Base-by-base conservation (phyloP, 2,329 filamentous ascomycete species). In the Rhexocercosporidium sp. region DNA sequence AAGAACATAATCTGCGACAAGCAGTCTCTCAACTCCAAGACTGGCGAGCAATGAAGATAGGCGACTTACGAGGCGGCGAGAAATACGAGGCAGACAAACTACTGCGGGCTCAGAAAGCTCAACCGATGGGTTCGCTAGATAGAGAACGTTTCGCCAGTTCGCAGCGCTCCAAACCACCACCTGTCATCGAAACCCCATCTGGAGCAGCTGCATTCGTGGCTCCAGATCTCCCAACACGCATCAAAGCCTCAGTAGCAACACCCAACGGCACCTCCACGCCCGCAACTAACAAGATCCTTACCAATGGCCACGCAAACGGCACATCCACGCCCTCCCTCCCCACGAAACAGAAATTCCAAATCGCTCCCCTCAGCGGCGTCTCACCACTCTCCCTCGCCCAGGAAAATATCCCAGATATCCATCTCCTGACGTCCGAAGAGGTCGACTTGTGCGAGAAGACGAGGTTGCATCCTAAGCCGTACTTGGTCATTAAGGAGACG, bases 11-110 rank as follows among this genome's bases (percentile, higher is more conserved):
- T 72, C 83, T 99, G 20, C 89, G 96, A 1, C 90, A 96, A 76
- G 96, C 96, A 44, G 97, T 99, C 67, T 72, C 86, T 0, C 95
- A 98, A 77, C 83, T 99, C 2, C 95, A 98, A 77, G 96, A 98
- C 75, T 99, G 96, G 96, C 89, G 96, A 37, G 87, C 87, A 56
- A 88, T 93, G 80, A 89, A 91, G 22, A 96, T 99, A 69, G 91
- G 91, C 0, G 94, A 96, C 70, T 84, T 99, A 12, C 89, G 91
- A 65, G 90, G 89, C 27, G 96, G 96, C 34, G 93, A 97, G 78
- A 96, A 95, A 77, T 99, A 96, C 77, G 96, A 99, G 79, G 83
- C 88, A 20, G 96, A 98, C 70, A 99, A 98, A 80, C 84, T 90
- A 39, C 81, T 87, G 65, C 87, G 96, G 14, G 87, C 90, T 61